Evolutionary conservation across 805 yeast species (phyloP), one percentile per base, ranked within the genome.

Genomic region (Saturnispora sanitii): DNA sequence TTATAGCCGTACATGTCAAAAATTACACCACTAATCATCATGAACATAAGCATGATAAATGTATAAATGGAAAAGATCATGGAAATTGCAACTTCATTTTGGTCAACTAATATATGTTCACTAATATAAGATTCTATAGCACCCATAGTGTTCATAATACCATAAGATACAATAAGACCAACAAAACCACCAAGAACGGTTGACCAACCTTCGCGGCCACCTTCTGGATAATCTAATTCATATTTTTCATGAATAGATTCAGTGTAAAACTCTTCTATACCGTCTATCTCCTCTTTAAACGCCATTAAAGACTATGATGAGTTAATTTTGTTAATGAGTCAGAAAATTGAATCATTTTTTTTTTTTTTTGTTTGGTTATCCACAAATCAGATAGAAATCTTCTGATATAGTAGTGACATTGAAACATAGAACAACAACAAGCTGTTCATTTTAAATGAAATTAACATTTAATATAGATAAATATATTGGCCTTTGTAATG

Each of bases 31-130:
- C 67, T 61, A 28, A 70, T 53, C 33, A 70, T 54, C 22, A 65
- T 57, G 4, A 64, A 51, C 6, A 68, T 60, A 54, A 41, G 77
- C 45, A 45, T 70, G 64, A 49, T 66, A 51, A 59, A 70, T 2
- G 55, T 34, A 36, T 42, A 74, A 22, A 80, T 56, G 1, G 86
- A 76, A 52, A 82, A 82, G 44, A 82, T 72, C 92, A 90, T 82
- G 1, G 83, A 75, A 4, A 79, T 64, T 2, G 72, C 55, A 15
- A 78, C 64, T 13, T 37, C 35, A n/a, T 75, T 64, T 19, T 65
- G 56, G 27, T 64, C 47, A 6, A 53, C 52, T 43, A 82, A 61
- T 45, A 76, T 77, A 52, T 79, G 71, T 18, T 58, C 55, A 3
- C 73, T 59, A 2, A 80, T 67, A 54, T 75, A 79, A 1, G 82